Evolutionary conservation across 257 asterid species (phyloP), one percentile per base, ranked within the genome.

Genomic region (Solanum paucissectum): DNA sequence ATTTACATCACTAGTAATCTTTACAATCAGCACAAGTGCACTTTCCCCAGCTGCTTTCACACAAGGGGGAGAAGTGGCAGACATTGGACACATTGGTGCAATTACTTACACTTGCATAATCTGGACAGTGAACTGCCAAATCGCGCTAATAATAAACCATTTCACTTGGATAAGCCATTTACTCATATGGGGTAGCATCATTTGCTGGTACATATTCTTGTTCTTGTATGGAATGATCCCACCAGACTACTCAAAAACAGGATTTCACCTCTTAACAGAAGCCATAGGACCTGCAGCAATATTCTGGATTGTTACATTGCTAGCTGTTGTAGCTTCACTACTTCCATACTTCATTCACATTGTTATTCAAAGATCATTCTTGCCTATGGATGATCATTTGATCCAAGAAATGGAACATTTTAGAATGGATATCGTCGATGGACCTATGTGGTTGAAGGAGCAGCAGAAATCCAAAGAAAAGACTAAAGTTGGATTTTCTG

Each of bases 131-230:
- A 97, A 95, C 89, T 87, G 94, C 90, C 99, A 97, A 90, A 95
- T 97, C 21, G 98, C 98, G 9, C 90, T 97, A 32, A 92, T 95
- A 13, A 97, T 94, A 96, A 91, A 94, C 92, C 98, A 97, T 92
- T 97, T 97, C 95, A 97, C 99, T 27, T 95, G 97, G 97, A 94
- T 97, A 64, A 98, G 95, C 81, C 99, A 95, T 93, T 44, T 96
- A 75, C 91, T 97, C 69, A 89, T 97, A 14, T 94, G 96, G 91
- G 94, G 96, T 58, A 97, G 99, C 69, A 86, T 97, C 6, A 88
- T 79, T 5, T 87, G 91, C 9, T 97, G 99, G 99, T 97, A 97
- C 90, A 76, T 95, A 10, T 95, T 97, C 66, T 98, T 97, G 62
- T 46, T 94, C 52, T 88, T 90, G 49, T 97, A 93, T 5, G 99